Evolutionary conservation across 768 basidiomycete species (phyloP).

Genomic region (Suillus ampliporus): DNA sequence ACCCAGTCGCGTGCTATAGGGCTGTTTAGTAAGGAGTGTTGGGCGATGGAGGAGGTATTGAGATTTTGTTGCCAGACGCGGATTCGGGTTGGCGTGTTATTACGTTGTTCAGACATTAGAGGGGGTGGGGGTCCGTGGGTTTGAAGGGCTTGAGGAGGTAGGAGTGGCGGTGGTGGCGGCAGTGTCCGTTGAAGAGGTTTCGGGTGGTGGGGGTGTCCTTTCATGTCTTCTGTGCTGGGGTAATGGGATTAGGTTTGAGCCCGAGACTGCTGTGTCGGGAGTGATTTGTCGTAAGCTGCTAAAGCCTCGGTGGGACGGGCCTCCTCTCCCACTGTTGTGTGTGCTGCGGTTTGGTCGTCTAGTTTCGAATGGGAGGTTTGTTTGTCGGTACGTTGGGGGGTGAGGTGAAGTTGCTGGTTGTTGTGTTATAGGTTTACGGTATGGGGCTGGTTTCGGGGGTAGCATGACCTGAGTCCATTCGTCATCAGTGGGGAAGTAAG

Average conservation of each 20-base stretch:
- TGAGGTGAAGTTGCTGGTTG: too few relatives aligned
- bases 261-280: too few relatives aligned
- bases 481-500: constrained; percentile 24
- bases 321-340: too few relatives aligned
- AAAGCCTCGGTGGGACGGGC: too few relatives aligned
- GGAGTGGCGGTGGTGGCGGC: constrained; percentile 30
- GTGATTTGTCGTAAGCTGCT: too few relatives aligned
- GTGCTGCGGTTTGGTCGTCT: too few relatives aligned
- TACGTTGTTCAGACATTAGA: background rate
- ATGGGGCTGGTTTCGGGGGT: constrained; percentile 7
- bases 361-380: too few relatives aligned
- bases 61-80: background rate
- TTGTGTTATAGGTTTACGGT: constrained; percentile 13
- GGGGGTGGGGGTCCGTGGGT: constrained; percentile 41
- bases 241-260: too few relatives aligned
- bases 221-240: too few relatives aligned
- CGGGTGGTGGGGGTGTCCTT: too few relatives aligned
- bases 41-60: constrained; percentile 6
- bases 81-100: background rate
- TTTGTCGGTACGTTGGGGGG: too few relatives aligned
- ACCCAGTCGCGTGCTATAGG: constrained; percentile 25
- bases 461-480: constrained; percentile 19
- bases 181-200: background rate
- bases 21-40: constrained; percentile 17
- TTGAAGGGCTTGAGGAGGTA: constrained; percentile 35